Percentiles rank a stretch among this genome's conserved stretches.
Conservation (phyloP, 192 early-diverging fungal genomes). For the Pilaira anomala region DNA sequence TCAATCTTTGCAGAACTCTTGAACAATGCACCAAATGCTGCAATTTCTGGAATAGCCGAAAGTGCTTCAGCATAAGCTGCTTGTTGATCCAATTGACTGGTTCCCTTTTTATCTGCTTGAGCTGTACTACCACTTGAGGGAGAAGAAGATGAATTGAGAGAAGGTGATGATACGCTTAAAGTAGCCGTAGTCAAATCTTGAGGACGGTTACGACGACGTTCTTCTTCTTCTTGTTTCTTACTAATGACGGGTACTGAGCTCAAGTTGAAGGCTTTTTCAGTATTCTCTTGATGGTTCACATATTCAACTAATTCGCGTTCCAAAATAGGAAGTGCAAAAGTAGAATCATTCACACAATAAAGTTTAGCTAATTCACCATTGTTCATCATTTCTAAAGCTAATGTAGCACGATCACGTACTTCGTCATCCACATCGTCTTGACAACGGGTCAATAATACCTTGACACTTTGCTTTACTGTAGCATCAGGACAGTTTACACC, state of each 20-base stretch:
- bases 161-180: conserved; percentile 21
- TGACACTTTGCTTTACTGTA: conserved; percentile 66
- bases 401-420: conserved; percentile 91
- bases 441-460: conserved; percentile 83
- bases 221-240: conserved; percentile 81
- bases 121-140: too few species aligned
- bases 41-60: conserved; percentile 78
- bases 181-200: conserved; percentile 32
- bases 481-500: conserved; percentile 76
- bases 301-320: conserved; percentile 89
- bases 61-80: conserved; percentile 73
- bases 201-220: conserved; percentile 54
- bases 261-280: conserved; percentile 75
- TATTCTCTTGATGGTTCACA: conserved; percentile 61
- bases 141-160: conserved; percentile 13
- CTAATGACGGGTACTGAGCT: conserved; percentile 76
- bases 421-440: conserved; percentile 98
- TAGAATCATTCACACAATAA: conserved; percentile 57
- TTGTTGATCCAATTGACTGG: conserved; percentile 56
- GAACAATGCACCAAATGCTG: conserved; percentile 80
- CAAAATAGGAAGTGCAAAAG: conserved; percentile 79
- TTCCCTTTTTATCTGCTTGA: too few species aligned
- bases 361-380: conserved; percentile 55
- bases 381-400: conserved; percentile 80
- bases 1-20: conserved; percentile 74